Percentiles rank a stretch among this genome's conserved stretches.
These are phyloP conservation scores for Xylariaceae sp. DNA, from an alignment of 2,329 filamentous ascomycete genomes.

Conservation along the genomic window DNA sequence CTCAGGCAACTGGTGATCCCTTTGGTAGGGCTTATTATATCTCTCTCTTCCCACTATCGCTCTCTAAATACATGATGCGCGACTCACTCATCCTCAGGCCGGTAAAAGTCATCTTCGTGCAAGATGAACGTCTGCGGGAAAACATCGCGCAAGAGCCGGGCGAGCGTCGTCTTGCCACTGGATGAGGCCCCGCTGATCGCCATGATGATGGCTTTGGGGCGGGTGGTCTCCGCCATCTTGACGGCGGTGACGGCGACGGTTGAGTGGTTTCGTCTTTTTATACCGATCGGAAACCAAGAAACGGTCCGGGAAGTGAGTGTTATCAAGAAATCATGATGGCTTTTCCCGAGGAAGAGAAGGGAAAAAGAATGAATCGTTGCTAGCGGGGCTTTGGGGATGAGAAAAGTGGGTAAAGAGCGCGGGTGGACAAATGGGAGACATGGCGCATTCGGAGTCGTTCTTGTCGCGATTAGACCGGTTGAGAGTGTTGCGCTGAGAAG, in stretches of 20 bases:
- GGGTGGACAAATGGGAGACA: background rate
- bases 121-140: conserved; percentile 76
- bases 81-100: conserved; percentile 64
- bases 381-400: background rate
- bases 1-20: too few species aligned
- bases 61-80: background rate
- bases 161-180: conserved; percentile 91
- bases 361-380: background rate
- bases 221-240: conserved; percentile 23
- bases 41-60: background rate
- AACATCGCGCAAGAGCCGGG: conserved; percentile 74
- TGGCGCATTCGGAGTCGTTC: background rate
- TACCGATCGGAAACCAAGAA: background rate
- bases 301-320: background rate
- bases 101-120: conserved; percentile 96
- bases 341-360: background rate
- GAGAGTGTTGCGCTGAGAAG: background rate
- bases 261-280: too few species aligned
- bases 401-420: background rate
- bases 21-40: background rate
- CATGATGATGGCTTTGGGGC: conserved; percentile 55
- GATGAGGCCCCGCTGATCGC: conserved; percentile 87
- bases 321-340: background rate
- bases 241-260: too few species aligned
- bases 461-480: too few species aligned